Conservation (phyloP, 805 yeast genomes). For the Monosporozyma siamensis region DNA sequence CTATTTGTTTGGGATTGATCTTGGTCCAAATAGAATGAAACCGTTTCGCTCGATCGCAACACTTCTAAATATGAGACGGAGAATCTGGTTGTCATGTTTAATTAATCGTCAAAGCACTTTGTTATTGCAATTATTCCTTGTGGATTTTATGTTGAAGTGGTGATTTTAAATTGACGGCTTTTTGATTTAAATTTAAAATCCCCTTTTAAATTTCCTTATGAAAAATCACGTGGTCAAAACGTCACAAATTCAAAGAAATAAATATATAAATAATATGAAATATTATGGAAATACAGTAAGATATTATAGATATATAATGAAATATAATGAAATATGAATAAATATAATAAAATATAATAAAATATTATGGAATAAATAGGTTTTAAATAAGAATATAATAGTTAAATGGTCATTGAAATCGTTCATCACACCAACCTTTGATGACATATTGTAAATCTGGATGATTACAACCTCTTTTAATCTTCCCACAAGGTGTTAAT, state of each 20-base stretch:
- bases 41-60: conserved; percentile 12
- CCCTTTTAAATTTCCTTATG: background rate
- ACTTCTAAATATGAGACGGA: conserved; percentile 25
- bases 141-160: background rate
- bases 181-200: background rate
- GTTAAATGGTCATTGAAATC: conserved; percentile 12
- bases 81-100: conserved; percentile 13
- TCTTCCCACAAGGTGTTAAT: conserved; percentile 24
- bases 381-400: no score
- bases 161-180: background rate
- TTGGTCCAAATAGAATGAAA: conserved; percentile 20
- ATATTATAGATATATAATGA: no score
- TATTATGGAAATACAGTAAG: no score
- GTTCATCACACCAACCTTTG: conserved; percentile 29
- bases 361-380: background rate
- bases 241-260: background rate
- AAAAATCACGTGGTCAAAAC: no score
- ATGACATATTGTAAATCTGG: conserved; percentile 26
- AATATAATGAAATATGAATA: no score
- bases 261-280: no score
- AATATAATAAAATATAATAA: no score
- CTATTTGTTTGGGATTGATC: background rate
- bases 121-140: background rate
- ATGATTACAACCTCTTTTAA: conserved; percentile 13
- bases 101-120: no score